A percentile compares a stretch with the other conserved stretches of the same genome.
These are phyloP conservation scores for Amylostereum areolatum DNA, from an alignment of 1,284 basidiomycete genomes.

Conservation along the genomic window DNA sequence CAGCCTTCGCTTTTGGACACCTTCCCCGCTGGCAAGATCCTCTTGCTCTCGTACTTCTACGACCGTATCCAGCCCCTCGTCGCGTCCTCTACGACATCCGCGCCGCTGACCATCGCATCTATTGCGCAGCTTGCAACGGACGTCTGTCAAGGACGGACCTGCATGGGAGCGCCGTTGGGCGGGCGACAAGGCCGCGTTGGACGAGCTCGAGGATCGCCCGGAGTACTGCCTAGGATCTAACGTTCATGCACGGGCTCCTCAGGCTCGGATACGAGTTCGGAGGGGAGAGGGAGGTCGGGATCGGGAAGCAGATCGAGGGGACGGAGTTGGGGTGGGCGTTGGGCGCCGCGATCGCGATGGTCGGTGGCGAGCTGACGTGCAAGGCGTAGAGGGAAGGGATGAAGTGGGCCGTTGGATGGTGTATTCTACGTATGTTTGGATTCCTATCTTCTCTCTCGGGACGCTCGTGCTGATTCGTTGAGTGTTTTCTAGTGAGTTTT, in stretches of 20 bases:
- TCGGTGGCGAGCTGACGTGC: slow-evolving; percentile 55
- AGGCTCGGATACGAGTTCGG: slow-evolving; percentile 81
- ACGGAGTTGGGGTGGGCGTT: slow-evolving; percentile 96
- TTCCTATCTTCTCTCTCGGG: too few species aligned
- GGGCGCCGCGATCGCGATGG: slow-evolving; percentile 77
- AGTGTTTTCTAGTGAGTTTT: too few species aligned
- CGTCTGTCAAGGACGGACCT: slow-evolving; percentile 66
- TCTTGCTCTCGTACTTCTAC: slow-evolving; percentile 95
- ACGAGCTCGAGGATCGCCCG: slow-evolving; percentile 77
- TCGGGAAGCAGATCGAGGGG: slow-evolving; percentile 86
- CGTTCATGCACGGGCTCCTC: slow-evolving; percentile 89
- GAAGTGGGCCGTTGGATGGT: too few species aligned
- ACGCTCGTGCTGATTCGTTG: too few species aligned
- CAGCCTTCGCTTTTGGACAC: slow-evolving; percentile 92
- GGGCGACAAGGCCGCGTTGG: slow-evolving; percentile 49
- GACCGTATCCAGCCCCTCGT: slow-evolving; percentile 87
- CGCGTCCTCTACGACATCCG: slow-evolving; percentile 20
- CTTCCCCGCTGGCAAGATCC: slow-evolving; percentile 75
- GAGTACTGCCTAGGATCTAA: slow-evolving; percentile 96
- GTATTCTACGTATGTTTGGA: too few species aligned
- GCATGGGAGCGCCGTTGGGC: slow-evolving; percentile 60
- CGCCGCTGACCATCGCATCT: slow-evolving; percentile 50
- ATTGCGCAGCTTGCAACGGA: slow-evolving; percentile 61
- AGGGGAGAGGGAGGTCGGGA: slow-evolving; percentile 58
- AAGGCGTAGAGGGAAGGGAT: slow-evolving; percentile 23